These are phyloP conservation scores for Echium plantagineum DNA, from an alignment of 257 asterid genomes.

Conservation along the genomic window DNA sequence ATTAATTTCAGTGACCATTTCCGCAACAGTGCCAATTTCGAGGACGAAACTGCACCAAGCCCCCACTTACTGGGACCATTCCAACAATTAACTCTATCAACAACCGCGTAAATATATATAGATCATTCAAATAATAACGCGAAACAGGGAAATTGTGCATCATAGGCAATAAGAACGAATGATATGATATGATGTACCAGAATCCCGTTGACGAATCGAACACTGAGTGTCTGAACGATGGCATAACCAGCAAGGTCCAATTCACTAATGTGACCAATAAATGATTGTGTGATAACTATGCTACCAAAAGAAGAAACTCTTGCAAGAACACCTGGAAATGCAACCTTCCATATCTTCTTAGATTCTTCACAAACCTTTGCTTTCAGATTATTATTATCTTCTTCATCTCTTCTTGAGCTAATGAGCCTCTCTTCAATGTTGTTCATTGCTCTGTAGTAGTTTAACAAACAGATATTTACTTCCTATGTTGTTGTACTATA, in stretches of 20 bases:
- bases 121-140: too few species aligned
- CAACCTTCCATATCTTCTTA: conserved; percentile 81
- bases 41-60: too few species aligned
- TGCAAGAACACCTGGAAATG: conserved; percentile 63
- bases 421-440: conserved; percentile 40
- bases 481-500: too few species aligned
- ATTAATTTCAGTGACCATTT: too few species aligned
- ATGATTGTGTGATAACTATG: conserved; percentile 59
- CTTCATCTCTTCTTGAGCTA: conserved; percentile 17
- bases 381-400: conserved; percentile 34
- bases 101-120: too few species aligned
- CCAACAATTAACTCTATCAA: too few species aligned
- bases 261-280: conserved; percentile 49
- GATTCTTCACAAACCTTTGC: conserved; percentile 41
- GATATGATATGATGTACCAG: conserved; percentile 26
- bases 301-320: conserved; percentile 62
- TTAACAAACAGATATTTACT: too few species aligned
- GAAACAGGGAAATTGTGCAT: too few species aligned
- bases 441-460: conserved; percentile 37
- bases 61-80: too few species aligned
- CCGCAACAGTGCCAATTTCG: too few species aligned
- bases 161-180: too few species aligned
- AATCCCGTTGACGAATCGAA: conserved; percentile 60
- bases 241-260: conserved; percentile 71
- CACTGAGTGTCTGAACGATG: conserved; percentile 60